phyloP scores from a whole-genome alignment of 148 eudicot species.

The Vaccinium macrocarpon region DNA sequence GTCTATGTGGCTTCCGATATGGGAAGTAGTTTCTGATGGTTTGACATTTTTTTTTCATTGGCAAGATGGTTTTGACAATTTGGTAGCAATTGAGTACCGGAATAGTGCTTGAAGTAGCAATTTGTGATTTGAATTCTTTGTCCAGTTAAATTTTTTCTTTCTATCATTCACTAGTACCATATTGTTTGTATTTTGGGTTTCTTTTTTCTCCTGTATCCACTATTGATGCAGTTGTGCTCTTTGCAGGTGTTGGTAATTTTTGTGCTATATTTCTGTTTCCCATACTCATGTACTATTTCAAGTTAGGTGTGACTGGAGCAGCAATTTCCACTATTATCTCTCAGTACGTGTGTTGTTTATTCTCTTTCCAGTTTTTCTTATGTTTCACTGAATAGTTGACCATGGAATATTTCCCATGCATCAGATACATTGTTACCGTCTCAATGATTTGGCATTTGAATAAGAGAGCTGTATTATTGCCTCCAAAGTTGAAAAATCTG shows the following conservation, averaged over 20 bases:
- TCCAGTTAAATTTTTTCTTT: not conserved
- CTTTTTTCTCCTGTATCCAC: not conserved
- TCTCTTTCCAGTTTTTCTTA: not conserved
- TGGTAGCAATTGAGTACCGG: not conserved
- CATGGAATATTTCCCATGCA: constrained; percentile 10
- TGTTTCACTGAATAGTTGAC: constrained; percentile 10
- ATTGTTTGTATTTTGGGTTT: not conserved
- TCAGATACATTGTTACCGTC: constrained; percentile 67
- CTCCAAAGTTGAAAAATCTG: constrained; percentile 71
- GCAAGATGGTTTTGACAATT: not conserved
- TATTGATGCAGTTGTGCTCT: constrained; percentile 10
- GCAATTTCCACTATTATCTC: constrained; percentile 85
- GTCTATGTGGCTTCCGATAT: not conserved
- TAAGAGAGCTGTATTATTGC: constrained; percentile 63
- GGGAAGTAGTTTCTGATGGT: not conserved
- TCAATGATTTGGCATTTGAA: constrained; percentile 73
- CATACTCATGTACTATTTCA: constrained; percentile 58
- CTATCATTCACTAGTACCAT: not conserved
- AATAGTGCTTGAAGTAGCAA: not conserved
- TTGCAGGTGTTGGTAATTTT: constrained; percentile 81
- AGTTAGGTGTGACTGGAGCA: constrained; percentile 83
- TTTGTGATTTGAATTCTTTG: not conserved
- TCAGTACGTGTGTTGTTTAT: constrained; percentile 61
- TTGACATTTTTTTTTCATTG: not conserved
- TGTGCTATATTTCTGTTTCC: constrained; percentile 77